phyloP scores from a whole-genome alignment of 129 eudicot species.

The Centella asiatica region DNA sequence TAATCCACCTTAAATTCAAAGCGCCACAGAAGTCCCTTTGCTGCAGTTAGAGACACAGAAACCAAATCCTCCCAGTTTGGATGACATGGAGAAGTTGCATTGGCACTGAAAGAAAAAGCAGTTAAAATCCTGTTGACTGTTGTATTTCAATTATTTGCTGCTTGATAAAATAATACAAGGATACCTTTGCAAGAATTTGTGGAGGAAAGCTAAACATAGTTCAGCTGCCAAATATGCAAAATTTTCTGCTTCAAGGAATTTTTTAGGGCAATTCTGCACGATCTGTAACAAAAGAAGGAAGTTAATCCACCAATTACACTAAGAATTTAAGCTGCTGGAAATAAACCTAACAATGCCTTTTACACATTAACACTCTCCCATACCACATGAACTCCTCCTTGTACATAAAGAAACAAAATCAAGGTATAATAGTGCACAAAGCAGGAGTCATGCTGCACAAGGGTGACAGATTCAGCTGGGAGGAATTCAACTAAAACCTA shows the following conservation, averaged over 20 bases:
- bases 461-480: too few relatives aligned
- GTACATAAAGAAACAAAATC: too few relatives aligned
- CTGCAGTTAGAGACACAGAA: slow-evolving; percentile 41
- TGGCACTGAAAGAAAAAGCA: slow-evolving; percentile 29
- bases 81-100: slow-evolving; percentile 32
- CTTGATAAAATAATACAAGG: not conserved
- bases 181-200: slow-evolving; percentile 54
- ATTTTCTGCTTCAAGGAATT: slow-evolving; percentile 52
- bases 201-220: slow-evolving; percentile 67
- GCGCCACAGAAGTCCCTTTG: slow-evolving; percentile 49
- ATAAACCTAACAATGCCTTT: not conserved
- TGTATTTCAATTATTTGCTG: slow-evolving; percentile 11
- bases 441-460: too few relatives aligned
- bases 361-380: not conserved
- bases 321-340: not conserved
- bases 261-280: slow-evolving; percentile 74
- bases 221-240: slow-evolving; percentile 55
- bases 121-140: slow-evolving; percentile 1
- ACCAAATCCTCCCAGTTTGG: slow-evolving; percentile 46
- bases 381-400: too few relatives aligned
- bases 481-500: too few relatives aligned
- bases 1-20: slow-evolving; percentile 45
- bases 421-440: too few relatives aligned
- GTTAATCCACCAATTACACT: not conserved
- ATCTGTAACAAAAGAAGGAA: slow-evolving; percentile 46